A percentile compares a stretch with the other conserved stretches of the same genome.
Conservation (phyloP, 495 filamentous ascomycete species). For the Aspergillus coremiiformis region DNA sequence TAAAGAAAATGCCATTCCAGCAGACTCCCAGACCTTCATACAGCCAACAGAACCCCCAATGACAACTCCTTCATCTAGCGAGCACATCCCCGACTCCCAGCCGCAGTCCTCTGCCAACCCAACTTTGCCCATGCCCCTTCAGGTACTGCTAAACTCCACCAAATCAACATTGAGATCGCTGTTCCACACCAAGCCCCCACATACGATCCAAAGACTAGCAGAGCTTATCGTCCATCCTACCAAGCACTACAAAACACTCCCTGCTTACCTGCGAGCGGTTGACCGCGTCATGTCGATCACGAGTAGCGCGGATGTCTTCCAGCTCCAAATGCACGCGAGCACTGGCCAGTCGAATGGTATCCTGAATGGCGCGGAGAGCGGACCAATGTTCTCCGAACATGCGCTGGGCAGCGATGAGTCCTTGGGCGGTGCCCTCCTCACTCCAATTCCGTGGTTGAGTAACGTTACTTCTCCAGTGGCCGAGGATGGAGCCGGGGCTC, state of each 20-base stretch:
- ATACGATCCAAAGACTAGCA: slow-evolving; percentile 86
- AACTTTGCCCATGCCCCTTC: slow-evolving; percentile 55
- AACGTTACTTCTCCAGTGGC: slow-evolving; percentile 29
- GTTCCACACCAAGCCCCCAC: slow-evolving; percentile 72
- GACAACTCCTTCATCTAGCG: slow-evolving; percentile 31
- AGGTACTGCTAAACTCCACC: slow-evolving; percentile 57
- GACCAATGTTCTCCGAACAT: slow-evolving; percentile 26
- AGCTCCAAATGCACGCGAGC: slow-evolving; percentile 57
- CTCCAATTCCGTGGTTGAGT: slow-evolving; percentile 84
- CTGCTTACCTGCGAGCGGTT: slow-evolving; percentile 80
- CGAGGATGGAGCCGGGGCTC: slow-evolving; percentile 18
- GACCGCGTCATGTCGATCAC: slow-evolving; percentile 90
- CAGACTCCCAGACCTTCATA: slow-evolving; percentile 26
- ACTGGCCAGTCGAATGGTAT: slow-evolving; percentile 42
- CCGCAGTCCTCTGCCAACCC: slow-evolving; percentile 42
- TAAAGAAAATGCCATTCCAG: slow-evolving; percentile 46
- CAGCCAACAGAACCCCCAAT: slow-evolving; percentile 35
- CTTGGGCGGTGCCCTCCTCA: slow-evolving; percentile 83
- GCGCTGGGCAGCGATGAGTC: slow-evolving; percentile 74
- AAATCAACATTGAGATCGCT: slow-evolving; percentile 55
- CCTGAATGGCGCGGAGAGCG: slow-evolving; percentile 26
- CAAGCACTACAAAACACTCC: slow-evolving; percentile 69
- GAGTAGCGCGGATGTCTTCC: slow-evolving; percentile 72
- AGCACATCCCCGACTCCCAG: slow-evolving; percentile 41
- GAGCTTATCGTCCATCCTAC: slow-evolving; percentile 79